These are phyloP conservation scores for Trypanosoma scelopori DNA, from an alignment of 208 protist genomes.

Conservation along the genomic window DNA sequence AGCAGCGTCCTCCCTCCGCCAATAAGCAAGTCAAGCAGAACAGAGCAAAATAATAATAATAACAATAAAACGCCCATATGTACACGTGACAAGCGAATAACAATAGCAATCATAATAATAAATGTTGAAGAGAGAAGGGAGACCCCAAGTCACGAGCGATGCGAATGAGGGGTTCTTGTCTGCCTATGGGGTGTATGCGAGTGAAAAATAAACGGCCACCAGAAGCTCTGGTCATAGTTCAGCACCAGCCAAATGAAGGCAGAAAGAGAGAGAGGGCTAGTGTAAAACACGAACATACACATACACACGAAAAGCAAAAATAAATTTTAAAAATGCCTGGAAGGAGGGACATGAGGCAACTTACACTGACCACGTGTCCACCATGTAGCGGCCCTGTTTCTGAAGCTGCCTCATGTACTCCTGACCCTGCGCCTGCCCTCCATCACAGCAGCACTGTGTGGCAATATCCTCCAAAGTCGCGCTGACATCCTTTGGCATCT, in stretches of 20 bases:
- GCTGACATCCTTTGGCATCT: slow-evolving; percentile 82
- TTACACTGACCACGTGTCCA: slow-evolving; percentile 89
- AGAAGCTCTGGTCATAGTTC: too few relatives aligned
- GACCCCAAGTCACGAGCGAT: too few relatives aligned
- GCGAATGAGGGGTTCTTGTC: too few relatives aligned
- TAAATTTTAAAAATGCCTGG: not conserved
- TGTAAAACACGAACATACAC: too few relatives aligned
- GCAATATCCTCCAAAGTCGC: slow-evolving; percentile 53
- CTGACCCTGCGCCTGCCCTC: slow-evolving; percentile 37
- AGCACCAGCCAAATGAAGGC: too few relatives aligned
- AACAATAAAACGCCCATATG: slow-evolving; percentile 2
- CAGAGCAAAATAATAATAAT: not conserved
- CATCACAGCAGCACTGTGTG: slow-evolving; percentile 42
- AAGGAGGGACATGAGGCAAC: not conserved
- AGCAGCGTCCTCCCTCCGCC: not conserved
- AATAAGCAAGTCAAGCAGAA: not conserved
- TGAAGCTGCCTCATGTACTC: slow-evolving; percentile 38
- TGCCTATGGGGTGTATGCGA: too few relatives aligned
- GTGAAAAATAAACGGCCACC: too few relatives aligned
- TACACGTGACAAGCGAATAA: not conserved
- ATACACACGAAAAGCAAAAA: not conserved
- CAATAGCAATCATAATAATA: not conserved
- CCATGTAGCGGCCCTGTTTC: slow-evolving; percentile 61
- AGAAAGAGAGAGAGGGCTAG: too few relatives aligned
- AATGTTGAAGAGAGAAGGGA: too few relatives aligned